phyloP scores from a whole-genome alignment of 441 rosid species.

The Erodium moschatum region DNA sequence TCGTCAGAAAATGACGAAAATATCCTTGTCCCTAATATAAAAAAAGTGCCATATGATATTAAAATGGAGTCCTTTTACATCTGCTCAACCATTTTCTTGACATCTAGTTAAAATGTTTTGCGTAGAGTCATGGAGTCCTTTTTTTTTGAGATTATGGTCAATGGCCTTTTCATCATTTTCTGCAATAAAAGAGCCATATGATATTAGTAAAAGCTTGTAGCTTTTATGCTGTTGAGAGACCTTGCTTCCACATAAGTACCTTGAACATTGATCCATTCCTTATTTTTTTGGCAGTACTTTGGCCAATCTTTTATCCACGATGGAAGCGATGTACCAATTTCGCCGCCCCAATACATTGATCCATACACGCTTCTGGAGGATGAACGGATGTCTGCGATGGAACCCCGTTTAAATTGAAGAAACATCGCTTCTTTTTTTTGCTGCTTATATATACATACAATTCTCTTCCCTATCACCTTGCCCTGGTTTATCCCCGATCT shows the following conservation, averaged over 20 bases:
- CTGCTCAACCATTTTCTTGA: no score
- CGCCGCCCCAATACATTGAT: slow-evolving; percentile 57
- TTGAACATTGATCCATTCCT: slow-evolving; percentile 16
- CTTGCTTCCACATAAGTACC: background rate
- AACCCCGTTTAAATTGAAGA: slow-evolving; percentile 51
- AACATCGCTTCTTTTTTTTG: background rate
- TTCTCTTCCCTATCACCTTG: background rate
- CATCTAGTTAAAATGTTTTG: no score
- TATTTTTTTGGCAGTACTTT: slow-evolving; percentile 42
- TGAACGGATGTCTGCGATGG: slow-evolving; percentile 64
- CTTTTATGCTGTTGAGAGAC: background rate
- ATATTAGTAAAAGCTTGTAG: no score
- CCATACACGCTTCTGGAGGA: slow-evolving; percentile 79
- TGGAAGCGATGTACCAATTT: slow-evolving; percentile 29
- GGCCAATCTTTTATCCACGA: slow-evolving; percentile 70
- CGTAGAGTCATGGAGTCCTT: no score
- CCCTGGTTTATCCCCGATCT: background rate
- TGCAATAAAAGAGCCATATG: no score
- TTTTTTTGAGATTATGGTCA: no score
- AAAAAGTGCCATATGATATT: no score
- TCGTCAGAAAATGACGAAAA: no score
- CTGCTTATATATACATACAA: background rate
- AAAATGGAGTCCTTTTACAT: no score
- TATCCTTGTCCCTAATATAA: no score
- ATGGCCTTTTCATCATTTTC: no score